phyloP scores from a whole-genome alignment of 2,329 filamentous ascomycete species.

The Trichoderma breve region DNA sequence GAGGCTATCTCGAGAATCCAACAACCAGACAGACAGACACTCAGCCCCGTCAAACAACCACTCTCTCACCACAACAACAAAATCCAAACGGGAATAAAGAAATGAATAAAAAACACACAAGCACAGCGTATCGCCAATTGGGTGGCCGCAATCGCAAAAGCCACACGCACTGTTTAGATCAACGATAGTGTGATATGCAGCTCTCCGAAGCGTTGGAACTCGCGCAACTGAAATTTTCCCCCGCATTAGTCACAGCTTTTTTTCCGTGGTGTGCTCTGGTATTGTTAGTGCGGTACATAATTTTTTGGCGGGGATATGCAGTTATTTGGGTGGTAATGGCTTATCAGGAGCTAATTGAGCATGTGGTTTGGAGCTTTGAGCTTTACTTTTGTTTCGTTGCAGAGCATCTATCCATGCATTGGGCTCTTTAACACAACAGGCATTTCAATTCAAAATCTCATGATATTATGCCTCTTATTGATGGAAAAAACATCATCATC shows the following conservation, averaged over 20 bases:
- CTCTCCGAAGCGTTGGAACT: background rate
- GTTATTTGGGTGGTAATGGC: accelerated
- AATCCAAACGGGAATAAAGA: background rate
- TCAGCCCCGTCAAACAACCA: background rate
- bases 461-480: background rate
- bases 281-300: background rate
- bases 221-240: background rate
- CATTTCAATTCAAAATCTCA: background rate
- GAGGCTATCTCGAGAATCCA: background rate
- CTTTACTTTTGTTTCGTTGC: background rate
- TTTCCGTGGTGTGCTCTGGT: background rate
- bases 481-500: background rate
- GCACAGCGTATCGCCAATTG: background rate
- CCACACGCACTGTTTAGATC: background rate
- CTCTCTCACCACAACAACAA: background rate
- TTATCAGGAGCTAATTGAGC: background rate
- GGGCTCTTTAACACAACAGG: background rate
- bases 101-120: background rate
- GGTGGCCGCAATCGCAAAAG: background rate
- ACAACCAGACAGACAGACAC: background rate
- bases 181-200: background rate
- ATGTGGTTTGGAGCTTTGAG: background rate
- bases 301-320: background rate
- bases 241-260: background rate
- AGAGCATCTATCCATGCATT: background rate